These are phyloP conservation scores for Euphrasia arctica DNA, from an alignment of 305 asterid species.

Conservation along the genomic window DNA sequence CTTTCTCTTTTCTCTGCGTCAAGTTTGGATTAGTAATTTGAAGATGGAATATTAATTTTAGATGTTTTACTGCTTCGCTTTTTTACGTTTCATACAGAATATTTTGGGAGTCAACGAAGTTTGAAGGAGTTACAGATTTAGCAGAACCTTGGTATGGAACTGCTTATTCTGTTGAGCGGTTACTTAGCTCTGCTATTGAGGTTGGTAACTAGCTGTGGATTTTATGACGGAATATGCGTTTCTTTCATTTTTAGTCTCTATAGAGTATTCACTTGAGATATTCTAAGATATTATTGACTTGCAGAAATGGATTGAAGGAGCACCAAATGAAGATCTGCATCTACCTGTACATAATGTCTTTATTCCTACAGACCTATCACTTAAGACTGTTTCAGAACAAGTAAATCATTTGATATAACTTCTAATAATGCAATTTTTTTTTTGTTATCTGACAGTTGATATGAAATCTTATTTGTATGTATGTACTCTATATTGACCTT, in stretches of 20 bases:
- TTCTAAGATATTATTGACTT: constrained; percentile 32
- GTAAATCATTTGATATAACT: constrained; percentile 37
- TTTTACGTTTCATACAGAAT: constrained; percentile 50
- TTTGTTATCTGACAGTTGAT: constrained; percentile 19
- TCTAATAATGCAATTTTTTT: constrained; percentile 20
- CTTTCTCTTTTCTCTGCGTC: neutral
- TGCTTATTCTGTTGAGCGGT: constrained; percentile 61
- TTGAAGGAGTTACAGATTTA: constrained; percentile 62
- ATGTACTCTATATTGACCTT: constrained; percentile 31
- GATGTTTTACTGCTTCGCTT: constrained; percentile 24
- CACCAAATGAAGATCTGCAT: constrained; percentile 66
- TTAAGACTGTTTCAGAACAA: constrained; percentile 54
- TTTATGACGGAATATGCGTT: constrained; percentile 16
- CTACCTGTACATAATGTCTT: constrained; percentile 75
- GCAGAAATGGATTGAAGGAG: constrained; percentile 73
- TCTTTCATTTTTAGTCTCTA: constrained; percentile 20
- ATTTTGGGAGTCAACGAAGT: constrained; percentile 92
- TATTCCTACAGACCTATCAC: constrained; percentile 87
- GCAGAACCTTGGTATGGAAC: constrained; percentile 99
- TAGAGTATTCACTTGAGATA: constrained; percentile 19
- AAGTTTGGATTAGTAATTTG: constrained; percentile 21
- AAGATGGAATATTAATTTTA: constrained; percentile 14
- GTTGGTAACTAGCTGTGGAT: constrained; percentile 39
- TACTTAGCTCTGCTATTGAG: constrained; percentile 64
- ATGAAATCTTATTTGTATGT: constrained; percentile 26